Base-by-base conservation (phyloP, 2,329 filamentous ascomycete species). In the Microthyrium microscopicum region DNA sequence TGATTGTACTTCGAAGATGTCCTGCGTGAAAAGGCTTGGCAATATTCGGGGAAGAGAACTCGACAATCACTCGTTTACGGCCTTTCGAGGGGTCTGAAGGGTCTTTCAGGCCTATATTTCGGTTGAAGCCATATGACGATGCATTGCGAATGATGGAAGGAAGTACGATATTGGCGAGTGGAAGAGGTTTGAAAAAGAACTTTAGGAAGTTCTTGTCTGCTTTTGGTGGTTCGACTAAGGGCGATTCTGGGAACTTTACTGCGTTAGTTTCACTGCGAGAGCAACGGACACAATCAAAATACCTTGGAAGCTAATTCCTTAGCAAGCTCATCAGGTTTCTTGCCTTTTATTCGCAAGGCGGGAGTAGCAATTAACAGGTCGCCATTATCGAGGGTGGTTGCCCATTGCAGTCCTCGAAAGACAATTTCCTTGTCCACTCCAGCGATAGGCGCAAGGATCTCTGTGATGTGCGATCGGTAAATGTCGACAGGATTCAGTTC, bases 41-140 rank as follows among this genome's bases (percentile, higher is more conserved):
- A 39, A 89, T 84, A 52, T 89, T 89, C 32, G 82, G 81, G 5
- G 77, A 84, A 5, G 77, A 83, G 55, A 87, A 89, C 48, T 89
- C 81, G 45, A 89, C 68, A 33, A 89, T 69, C 28, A 76, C 64
- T 46, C 66, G 68, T 62, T 81, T 81, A 45, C 61, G 62, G 40
- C 68, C 72, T 38, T 66, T 61, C 33, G 60, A 64, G 5, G 70
- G 64, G 47, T 81, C 66, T 16, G 61, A 57, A 24, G 68, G 64
- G 47, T 83, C 72, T 42, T 63, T 65, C 17, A 74, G 59, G 13
- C 75, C 75, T 24, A 66, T 49, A 26, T 60, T 60, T 13, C 61
- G 58, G 50, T 77, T 73, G 51, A 64, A 66, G 40, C 81, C 81
- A 48, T 70, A 92, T 16, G 61, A 56, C 7, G 52, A 42, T 40